A percentile compares a stretch with the other conserved stretches of the same genome.
Evolutionary conservation across 2,329 filamentous ascomycete genomes (phyloP).

Genomic region (Bipolaris sorokiniana): DNA sequence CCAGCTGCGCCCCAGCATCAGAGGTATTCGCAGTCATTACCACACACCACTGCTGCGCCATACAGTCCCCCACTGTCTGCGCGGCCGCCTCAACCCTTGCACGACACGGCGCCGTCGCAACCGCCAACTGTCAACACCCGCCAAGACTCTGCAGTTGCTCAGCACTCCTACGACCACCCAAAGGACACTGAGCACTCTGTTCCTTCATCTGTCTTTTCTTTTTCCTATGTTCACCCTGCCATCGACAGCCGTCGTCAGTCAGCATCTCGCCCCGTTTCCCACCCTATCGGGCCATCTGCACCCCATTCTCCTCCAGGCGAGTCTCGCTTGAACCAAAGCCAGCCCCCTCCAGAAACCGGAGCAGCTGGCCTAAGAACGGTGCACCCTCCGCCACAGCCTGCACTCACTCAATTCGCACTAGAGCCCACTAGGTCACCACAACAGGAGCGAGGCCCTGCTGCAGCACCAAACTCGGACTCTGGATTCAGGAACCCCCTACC

Average conservation of each 20-base stretch:
- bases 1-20: constrained; percentile 14
- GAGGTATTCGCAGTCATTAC: constrained; percentile 7
- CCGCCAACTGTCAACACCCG: constrained; percentile 15
- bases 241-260: constrained; percentile 17
- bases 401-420: neutral
- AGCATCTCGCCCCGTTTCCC: constrained; percentile 15
- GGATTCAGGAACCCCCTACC: constrained; percentile 13
- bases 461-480: constrained; percentile 11
- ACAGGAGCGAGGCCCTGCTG: constrained; percentile 9
- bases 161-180: constrained; percentile 23
- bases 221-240: constrained; percentile 18
- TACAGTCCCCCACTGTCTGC: constrained; percentile 16
- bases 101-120: constrained; percentile 16
- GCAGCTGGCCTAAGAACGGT: constrained; percentile 6
- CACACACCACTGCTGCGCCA: constrained; percentile 12
- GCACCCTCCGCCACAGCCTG: constrained; percentile 15
- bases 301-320: constrained; percentile 11
- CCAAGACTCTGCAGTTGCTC: constrained; percentile 30
- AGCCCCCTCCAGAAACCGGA: constrained; percentile 6
- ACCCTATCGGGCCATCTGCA: constrained; percentile 14
- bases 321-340: constrained; percentile 9
- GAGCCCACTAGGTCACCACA: constrained; percentile 22
- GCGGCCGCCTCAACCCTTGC: constrained; percentile 1
- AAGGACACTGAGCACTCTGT: constrained; percentile 22
- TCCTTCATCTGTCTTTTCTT: constrained; percentile 16